Conservation (phyloP, 2,329 filamentous ascomycete genomes). For the Talaromyces funiculosus region DNA sequence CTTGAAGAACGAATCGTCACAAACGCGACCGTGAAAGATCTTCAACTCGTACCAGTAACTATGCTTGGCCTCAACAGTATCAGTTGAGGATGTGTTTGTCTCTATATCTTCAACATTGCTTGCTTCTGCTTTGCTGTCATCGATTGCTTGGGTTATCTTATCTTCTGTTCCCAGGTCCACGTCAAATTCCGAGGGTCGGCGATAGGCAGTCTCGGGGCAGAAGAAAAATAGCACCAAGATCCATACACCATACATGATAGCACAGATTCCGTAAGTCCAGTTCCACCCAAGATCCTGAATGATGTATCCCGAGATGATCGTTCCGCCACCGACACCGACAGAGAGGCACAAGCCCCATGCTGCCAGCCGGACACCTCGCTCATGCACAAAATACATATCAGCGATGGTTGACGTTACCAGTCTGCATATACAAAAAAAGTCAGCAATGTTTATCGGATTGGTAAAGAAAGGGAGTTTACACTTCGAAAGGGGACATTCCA, state of each 20-base stretch:
- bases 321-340: slow-evolving; percentile 35
- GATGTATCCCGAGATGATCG: slow-evolving; percentile 36
- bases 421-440: neutral
- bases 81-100: neutral
- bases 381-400: neutral
- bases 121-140: neutral
- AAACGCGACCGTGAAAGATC: slow-evolving; percentile 16
- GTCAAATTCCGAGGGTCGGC: neutral
- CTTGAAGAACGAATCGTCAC: slow-evolving; percentile 7
- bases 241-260: slow-evolving; percentile 17
- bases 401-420: neutral
- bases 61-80: neutral
- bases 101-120: neutral
- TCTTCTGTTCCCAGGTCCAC: neutral
- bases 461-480: neutral
- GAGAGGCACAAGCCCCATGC: slow-evolving; percentile 19
- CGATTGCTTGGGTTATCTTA: neutral
- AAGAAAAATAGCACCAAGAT: slow-evolving; percentile 23
- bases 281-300: slow-evolving; percentile 37
- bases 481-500: slow-evolving; percentile 20
- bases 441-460: neutral
- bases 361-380: neutral
- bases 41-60: slow-evolving; percentile 6
- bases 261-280: slow-evolving; percentile 36
- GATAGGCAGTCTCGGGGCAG: slow-evolving; percentile 19